Percentiles rank a stretch among this genome's conserved stretches.
Conservation (phyloP, 164 flowering plant genomes). For the Santalum album region DNA sequence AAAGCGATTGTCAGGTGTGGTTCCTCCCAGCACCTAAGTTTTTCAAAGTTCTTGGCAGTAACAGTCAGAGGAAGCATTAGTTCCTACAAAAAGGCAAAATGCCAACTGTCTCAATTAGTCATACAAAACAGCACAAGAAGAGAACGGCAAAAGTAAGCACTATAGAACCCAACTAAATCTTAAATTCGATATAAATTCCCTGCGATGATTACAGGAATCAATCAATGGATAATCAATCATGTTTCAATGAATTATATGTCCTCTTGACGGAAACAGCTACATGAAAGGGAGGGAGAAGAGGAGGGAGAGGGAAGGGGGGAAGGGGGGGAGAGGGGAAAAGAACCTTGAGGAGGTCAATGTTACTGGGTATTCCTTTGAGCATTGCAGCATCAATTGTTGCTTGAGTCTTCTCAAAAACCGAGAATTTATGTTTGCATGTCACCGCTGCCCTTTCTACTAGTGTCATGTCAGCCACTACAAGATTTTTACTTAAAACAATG, state of each 20-base stretch:
- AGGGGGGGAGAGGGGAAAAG: too few relatives aligned
- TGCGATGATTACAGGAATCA: too few relatives aligned
- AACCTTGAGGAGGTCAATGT: slow-evolving; percentile 96
- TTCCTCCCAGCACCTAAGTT: slow-evolving; percentile 85
- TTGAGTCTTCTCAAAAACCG: slow-evolving; percentile 70
- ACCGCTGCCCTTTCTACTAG: slow-evolving; percentile 66
- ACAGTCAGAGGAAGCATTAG: slow-evolving; percentile 65
- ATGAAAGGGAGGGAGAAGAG: too few relatives aligned
- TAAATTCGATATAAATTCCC: too few relatives aligned
- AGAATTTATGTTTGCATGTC: slow-evolving; percentile 48
- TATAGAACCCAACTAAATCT: not conserved
- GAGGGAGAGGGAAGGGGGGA: too few relatives aligned
- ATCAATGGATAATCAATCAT: too few relatives aligned
- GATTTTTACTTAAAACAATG: slow-evolving; percentile 62
- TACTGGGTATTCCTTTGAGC: slow-evolving; percentile 88
- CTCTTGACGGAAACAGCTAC: too few relatives aligned
- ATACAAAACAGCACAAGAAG: not conserved
- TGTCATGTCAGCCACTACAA: slow-evolving; percentile 56
- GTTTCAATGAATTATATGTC: too few relatives aligned
- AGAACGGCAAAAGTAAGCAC: not conserved
- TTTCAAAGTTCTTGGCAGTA: slow-evolving; percentile 45
- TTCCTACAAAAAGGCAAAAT: slow-evolving; percentile 45
- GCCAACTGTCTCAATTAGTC: not conserved
- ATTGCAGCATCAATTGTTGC: slow-evolving; percentile 97
- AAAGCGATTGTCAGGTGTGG: slow-evolving; percentile 72